Percentiles rank a stretch among this genome's conserved stretches.
phyloP scores from a whole-genome alignment of 305 asterid species.

The Fraxinus dipetala region DNA sequence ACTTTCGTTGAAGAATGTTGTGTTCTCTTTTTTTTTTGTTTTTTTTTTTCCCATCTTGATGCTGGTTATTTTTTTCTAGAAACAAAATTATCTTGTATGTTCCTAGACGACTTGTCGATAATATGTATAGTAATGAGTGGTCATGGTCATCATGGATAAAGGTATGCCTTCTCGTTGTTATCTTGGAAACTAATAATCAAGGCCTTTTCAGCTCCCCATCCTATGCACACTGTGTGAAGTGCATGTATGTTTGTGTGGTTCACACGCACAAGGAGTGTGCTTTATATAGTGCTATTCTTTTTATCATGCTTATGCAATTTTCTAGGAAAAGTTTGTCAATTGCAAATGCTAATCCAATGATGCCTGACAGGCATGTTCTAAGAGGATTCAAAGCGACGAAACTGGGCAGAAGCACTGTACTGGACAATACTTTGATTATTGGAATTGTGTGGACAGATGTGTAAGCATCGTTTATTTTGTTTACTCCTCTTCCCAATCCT shows the following conservation, averaged over 20 bases:
- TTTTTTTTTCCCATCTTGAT: neutral
- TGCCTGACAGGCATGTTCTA: conserved; percentile 55
- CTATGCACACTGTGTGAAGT: neutral
- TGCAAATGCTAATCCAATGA: neutral
- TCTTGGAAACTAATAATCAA: neutral
- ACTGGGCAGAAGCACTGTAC: conserved; percentile 82
- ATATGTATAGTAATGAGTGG: neutral
- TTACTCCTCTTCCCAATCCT: neutral
- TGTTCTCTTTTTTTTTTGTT: neutral
- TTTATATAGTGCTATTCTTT: neutral
- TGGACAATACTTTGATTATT: conserved; percentile 83
- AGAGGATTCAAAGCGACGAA: conserved; percentile 69
- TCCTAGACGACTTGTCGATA: neutral
- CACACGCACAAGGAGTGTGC: neutral
- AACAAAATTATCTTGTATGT: neutral
- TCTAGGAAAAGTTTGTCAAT: neutral
- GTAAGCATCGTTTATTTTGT: conserved; percentile 38
- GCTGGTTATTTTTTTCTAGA: neutral
- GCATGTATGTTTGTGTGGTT: neutral
- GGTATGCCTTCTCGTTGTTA: neutral
- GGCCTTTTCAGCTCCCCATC: neutral
- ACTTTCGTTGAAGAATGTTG: neutral
- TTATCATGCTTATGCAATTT: neutral
- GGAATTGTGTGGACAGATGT: conserved; percentile 79
- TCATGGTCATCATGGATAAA: neutral